A percentile compares a stretch with the other conserved stretches of the same genome.
Conservation (phyloP, 2,329 filamentous ascomycete species). For the Penicillium sp. region DNA sequence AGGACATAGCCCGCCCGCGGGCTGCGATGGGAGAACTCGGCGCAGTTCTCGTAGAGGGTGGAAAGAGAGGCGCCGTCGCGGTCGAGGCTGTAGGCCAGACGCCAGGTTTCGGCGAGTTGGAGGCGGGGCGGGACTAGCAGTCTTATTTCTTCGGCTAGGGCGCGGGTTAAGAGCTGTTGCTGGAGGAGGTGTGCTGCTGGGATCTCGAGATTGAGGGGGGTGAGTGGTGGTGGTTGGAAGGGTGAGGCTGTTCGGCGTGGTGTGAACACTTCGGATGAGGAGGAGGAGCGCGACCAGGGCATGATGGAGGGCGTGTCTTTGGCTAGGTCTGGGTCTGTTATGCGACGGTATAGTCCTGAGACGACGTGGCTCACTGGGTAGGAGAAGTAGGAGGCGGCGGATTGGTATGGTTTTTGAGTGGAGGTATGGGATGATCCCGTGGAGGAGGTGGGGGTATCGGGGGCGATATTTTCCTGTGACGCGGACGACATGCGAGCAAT, state of each 20-base stretch:
- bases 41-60: slow-evolving; percentile 80
- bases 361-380: slow-evolving; percentile 54
- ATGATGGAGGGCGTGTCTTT: slow-evolving; percentile 21
- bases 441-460: slow-evolving; percentile 19
- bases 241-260: slow-evolving; percentile 66
- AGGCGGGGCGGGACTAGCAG: slow-evolving; percentile 82
- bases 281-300: slow-evolving; percentile 42
- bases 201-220: slow-evolving; percentile 65
- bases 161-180: slow-evolving; percentile 63
- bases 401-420: slow-evolving; percentile 30
- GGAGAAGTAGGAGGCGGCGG: slow-evolving; percentile 48
- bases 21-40: slow-evolving; percentile 61
- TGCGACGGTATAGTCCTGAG: slow-evolving; percentile 66
- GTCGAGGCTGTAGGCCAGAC: slow-evolving; percentile 81
- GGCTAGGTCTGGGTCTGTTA: slow-evolving; percentile 46
- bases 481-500: slow-evolving; percentile 26
- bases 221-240: slow-evolving; percentile 84
- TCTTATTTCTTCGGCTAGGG: slow-evolving; percentile 88
- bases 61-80: slow-evolving; percentile 84
- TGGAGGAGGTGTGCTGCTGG: slow-evolving; percentile 56
- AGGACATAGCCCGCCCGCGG: slow-evolving; percentile 82
- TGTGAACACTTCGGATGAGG: slow-evolving; percentile 37
- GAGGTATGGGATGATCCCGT: slow-evolving; percentile 25
- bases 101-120: slow-evolving; percentile 85
- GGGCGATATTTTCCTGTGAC: slow-evolving; percentile 16